Evolutionary conservation across 257 asterid genomes (phyloP).

Genomic region (Solanum raphanifolium): DNA sequence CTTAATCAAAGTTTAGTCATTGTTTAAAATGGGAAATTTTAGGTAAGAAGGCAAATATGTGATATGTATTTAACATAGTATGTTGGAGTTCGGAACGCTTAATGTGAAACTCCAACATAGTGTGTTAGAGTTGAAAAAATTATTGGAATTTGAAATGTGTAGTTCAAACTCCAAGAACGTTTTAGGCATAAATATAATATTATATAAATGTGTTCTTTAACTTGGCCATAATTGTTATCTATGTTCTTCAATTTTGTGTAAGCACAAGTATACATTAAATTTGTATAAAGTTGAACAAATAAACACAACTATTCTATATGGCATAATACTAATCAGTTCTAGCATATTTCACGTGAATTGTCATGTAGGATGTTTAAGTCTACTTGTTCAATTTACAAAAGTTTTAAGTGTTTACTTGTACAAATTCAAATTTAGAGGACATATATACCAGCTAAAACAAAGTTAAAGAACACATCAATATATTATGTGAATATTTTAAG

Average conservation of each 20-base stretch:
- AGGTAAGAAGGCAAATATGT: not conserved
- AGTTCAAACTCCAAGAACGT: not conserved
- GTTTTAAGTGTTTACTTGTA: too few species aligned
- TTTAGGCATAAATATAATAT: not conserved
- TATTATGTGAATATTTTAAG: too few species aligned
- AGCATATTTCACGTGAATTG: not conserved
- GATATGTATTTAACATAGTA: not conserved
- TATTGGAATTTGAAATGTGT: not conserved
- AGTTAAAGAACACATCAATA: rapidly evolving
- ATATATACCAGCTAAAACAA: rapidly evolving
- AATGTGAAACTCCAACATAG: too few species aligned
- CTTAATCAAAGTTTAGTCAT: not conserved
- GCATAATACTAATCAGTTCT: too few species aligned
- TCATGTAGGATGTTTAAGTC: too few species aligned
- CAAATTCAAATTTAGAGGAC: not conserved
- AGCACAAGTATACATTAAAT: not conserved
- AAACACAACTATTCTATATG: rapidly evolving
- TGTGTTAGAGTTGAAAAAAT: not conserved
- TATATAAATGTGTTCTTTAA: too few species aligned
- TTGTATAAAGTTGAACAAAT: not conserved
- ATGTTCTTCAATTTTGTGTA: not conserved
- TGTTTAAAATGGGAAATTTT: too few species aligned
- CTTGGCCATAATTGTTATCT: rapidly evolving
- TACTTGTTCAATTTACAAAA: too few species aligned
- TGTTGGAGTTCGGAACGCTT: not conserved